Conservation (phyloP, 352 stramenopile species). For the Globisporangium ultimum region DNA sequence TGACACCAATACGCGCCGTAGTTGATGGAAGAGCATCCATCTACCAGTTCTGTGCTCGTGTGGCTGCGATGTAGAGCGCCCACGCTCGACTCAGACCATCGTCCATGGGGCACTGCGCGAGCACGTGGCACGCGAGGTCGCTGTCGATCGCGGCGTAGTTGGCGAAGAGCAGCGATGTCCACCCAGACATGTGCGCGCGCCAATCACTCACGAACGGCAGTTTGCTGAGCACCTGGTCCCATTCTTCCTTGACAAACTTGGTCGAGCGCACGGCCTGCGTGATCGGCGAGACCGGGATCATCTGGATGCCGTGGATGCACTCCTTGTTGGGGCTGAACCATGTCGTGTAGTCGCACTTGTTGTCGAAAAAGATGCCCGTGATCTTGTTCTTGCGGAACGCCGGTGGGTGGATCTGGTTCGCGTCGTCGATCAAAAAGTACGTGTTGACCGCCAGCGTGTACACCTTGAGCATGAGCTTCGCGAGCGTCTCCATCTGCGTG, state of each 20-base stretch:
- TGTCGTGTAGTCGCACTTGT: conserved; percentile 73
- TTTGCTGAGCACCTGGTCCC: conserved; percentile 52
- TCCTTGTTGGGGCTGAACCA: conserved; percentile 75
- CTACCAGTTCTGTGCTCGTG: conserved; percentile 5
- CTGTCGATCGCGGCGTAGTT: conserved; percentile 55
- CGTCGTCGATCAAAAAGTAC: conserved; percentile 58
- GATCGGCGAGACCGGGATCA: conserved; percentile 63
- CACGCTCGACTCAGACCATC: conserved; percentile 68
- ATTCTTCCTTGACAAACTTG: conserved; percentile 57
- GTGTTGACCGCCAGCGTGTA: conserved; percentile 56
- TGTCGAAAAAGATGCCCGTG: conserved; percentile 71
- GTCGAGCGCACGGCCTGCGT: conserved; percentile 31
- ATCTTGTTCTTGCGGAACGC: conserved; percentile 65
- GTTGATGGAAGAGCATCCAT: neutral
- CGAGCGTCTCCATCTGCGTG: conserved; percentile 25
- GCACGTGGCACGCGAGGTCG: conserved; percentile 28
- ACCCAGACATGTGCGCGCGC: conserved; percentile 39
- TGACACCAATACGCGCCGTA: neutral
- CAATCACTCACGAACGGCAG: conserved; percentile 50
- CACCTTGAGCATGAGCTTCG: conserved; percentile 59
- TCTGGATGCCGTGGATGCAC: conserved; percentile 79
- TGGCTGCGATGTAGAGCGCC: conserved; percentile 57
- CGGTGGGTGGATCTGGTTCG: conserved; percentile 39
- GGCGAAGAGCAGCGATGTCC: conserved; percentile 58
- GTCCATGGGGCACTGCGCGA: conserved; percentile 53